These are phyloP conservation scores for Neurospora sp. DNA, from an alignment of 495 filamentous ascomycete species.

Conservation along the genomic window DNA sequence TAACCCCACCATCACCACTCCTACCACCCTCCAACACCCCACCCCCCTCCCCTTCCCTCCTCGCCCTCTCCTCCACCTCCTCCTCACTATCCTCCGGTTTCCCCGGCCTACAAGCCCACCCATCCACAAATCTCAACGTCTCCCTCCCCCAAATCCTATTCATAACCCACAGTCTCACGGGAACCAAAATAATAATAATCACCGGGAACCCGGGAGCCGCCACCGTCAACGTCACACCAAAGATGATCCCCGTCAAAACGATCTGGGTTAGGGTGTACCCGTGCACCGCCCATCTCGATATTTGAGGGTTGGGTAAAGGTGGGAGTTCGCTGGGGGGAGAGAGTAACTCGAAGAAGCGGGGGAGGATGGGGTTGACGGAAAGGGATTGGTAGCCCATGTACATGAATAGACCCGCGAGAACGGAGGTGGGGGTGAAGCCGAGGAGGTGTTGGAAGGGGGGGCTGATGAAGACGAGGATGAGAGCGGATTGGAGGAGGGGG, in stretches of 20 bases:
- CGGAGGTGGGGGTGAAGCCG: constrained; percentile 58
- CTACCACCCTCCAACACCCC: neutral
- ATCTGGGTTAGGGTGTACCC: constrained; percentile 55
- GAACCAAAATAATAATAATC: constrained; percentile 56
- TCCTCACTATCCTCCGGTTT: constrained; percentile 50
- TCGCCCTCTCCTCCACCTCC: neutral
- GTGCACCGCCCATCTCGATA: constrained; percentile 43
- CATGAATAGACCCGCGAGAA: constrained; percentile 58
- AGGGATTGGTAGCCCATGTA: constrained; percentile 68
- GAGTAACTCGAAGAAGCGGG: constrained; percentile 51
- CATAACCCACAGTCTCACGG: constrained; percentile 52
- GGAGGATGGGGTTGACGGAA: constrained; percentile 58
- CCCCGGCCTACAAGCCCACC: constrained; percentile 61
- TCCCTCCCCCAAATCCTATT: constrained; percentile 53
- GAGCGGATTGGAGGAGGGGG: constrained; percentile 49
- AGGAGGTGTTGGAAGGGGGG: constrained; percentile 61
- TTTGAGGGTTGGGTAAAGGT: constrained; percentile 28
- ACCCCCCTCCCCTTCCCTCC: neutral
- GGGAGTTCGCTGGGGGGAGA: constrained; percentile 57
- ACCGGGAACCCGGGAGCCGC: constrained; percentile 58
- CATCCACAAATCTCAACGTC: constrained; percentile 53
- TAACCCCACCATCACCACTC: neutral
- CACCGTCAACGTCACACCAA: constrained; percentile 53
- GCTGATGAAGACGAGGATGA: constrained; percentile 51
- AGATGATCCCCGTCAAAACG: constrained; percentile 48